Base-by-base conservation (phyloP, 352 stramenopile species). In the Globisporangium echinulatum region DNA sequence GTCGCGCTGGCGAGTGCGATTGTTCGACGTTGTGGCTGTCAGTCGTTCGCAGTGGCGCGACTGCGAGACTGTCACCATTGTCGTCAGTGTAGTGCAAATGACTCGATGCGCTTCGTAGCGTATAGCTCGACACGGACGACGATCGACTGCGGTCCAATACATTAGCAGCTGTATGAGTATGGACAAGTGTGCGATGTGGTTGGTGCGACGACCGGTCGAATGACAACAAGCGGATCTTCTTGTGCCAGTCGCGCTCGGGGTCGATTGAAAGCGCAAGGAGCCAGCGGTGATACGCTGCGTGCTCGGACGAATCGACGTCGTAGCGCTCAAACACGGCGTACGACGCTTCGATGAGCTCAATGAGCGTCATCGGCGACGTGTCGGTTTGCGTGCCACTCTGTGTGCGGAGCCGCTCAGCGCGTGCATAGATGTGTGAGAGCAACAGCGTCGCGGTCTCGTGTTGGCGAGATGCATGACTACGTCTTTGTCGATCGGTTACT, bases 321-420 rank as follows among this genome's bases (percentile, higher is more conserved):
- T 78, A 81, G 19, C 68, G 77, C 33, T 77, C 69, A 48, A 90
- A 83, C 13, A 90, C 71, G 0, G 52, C 59, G 39, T 69, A 72
- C 2, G 80, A 86, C 38, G 77, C 76, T 50, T 88, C 70, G 37
- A 88, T 79, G 15, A 90, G 64, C 50, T 88, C 80, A 42, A 86
- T 79, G 4, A 89, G 64, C 60, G 77, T 82, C 49, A 89, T 55
- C 7, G 73, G 56, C 3, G 64, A 42, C 14, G 57, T 43, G 19
- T 55, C 48, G 2, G 43, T 49, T 43, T 52, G 13, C 14, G 57
- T 47, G 19, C 53, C 48, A 3, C 46, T 51, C 44, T 52, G 13
- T 33, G 44, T 5, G 17, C 62, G 60, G 43, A 66, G 44, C 5
- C 64, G 67, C 61, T 80, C 64, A 0, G 75, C 79, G 1, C 67